phyloP scores from a whole-genome alignment of 441 rosid species.

The Mallotus japonicus region DNA sequence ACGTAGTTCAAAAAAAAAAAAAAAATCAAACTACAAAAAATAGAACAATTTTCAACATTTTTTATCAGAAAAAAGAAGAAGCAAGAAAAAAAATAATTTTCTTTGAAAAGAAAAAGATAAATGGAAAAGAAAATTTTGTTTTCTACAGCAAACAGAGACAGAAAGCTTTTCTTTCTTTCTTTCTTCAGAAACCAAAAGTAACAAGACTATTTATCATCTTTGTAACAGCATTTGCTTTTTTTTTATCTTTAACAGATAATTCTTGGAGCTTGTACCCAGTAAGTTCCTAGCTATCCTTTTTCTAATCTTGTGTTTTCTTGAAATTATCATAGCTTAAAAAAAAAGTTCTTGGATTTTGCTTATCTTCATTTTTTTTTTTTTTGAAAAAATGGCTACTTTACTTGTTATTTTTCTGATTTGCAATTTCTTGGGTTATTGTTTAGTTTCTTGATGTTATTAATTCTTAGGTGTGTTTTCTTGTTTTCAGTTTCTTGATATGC shows the following conservation, averaged over 20 bases:
- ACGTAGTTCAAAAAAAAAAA: too few species aligned
- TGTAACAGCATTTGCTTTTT: background rate
- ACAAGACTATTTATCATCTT: background rate
- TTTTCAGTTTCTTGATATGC: constrained; percentile 45
- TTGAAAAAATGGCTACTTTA: background rate
- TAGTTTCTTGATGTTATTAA: background rate
- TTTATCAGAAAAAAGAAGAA: too few species aligned
- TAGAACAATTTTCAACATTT: background rate
- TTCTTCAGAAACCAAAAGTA: background rate
- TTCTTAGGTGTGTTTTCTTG: constrained; percentile 4
- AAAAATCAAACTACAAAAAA: background rate
- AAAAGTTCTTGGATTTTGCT: background rate
- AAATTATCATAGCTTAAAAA: background rate
- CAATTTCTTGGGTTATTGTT: background rate
- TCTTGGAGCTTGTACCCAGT: background rate
- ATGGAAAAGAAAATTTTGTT: background rate
- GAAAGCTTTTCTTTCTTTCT: background rate
- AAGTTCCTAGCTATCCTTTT: background rate
- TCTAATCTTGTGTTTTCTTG: background rate
- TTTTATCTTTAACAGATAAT: background rate
- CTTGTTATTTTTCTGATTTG: background rate
- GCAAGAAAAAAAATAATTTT: background rate
- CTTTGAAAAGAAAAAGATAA: background rate
- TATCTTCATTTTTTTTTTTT: constrained; percentile 7
- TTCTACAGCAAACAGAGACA: background rate